Base-by-base conservation (phyloP, 495 filamentous ascomycete genomes). In the Penicillium argentinense region DNA sequence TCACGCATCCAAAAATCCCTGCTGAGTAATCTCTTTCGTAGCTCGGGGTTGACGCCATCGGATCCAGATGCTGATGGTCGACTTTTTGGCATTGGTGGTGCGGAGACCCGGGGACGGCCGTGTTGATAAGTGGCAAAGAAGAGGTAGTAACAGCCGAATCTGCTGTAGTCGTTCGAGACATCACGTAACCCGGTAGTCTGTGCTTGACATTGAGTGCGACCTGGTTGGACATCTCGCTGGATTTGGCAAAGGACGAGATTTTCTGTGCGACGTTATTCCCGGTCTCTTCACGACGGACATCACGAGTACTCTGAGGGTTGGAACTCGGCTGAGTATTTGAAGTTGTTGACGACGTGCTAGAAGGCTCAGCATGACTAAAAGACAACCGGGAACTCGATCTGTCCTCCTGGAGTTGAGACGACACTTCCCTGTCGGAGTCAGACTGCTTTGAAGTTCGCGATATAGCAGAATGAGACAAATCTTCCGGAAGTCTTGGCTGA, bases 1-100 rank as follows among this genome's bases (percentile, higher is more conserved):
- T 99, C 95, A 34, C 88, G 87, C 95, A 99, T 99, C 95, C 95
- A 99, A 60, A 95, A 97, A 42, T 96, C 89, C 62, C 87, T 92
- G 55, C 86, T 96, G 11, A 97, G 72, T 24, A 97, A 79, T 62
- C 87, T 89, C 57, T 88, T 91, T 46, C 85, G 77, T 67, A 90
- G 80, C 57, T 89, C 64, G 11, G 63, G 63, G 23, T 67, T 45
- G 23, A 60, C 62, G 30, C 62, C 56, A 39, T 69, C 64, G 21
- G 49, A 47, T 26, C 49, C 59, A 24, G 30, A 24, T 42, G 19
- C 42, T 21, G 49, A 60, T 14, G 42, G 56, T 11, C 52, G 66
- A 39, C 49, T 59, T 9, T 46, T 53, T 14, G 48, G 56, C 19
- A 39, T 49, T 38, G 53, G 56, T 32, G 53, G 45, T n/a, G 47